Base-by-base conservation (phyloP, 179 eudicot species). In the Silene vulgaris region DNA sequence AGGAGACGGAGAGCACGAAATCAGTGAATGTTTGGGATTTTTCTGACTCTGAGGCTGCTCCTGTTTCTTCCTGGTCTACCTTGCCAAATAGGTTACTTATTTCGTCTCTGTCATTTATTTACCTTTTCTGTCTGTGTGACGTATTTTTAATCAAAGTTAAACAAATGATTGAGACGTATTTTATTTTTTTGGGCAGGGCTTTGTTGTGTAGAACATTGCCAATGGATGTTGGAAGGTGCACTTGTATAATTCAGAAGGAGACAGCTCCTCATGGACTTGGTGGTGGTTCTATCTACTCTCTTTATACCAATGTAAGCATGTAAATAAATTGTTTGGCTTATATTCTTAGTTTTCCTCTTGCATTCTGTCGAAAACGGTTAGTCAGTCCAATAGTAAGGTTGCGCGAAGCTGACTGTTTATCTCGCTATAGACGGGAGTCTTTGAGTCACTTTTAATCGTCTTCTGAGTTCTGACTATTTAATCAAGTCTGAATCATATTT, bases 1-100 rank as follows among this genome's bases (percentile, higher is more conserved):
- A 77, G 57, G 84, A 81, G 62, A 77, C 81, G 0, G 84, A 81
- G 40, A 87, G 80, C 23, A 76, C 84, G 0, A 86, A 81, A 70
- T 87, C 91, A 1, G 90, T 50, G 0, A 87, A 90, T 71, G 74
- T 91, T 69, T 92, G 98, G 97, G 96, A 92, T 76, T 86, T 82
- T 79, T 94, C 99, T 6, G 99, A 95, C 75, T 90, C 99, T 1
- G 99, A 95, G 77, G 86, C 99, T 82, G 99, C 97, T 48, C 99
- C 99, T 5, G 97, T 91, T 82, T 92, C 99, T n/a, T 89, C 97
- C 2, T 95, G 99, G 99, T 88, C 96, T 76, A 87, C 96, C 3
- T 62, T 95, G 79, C 96, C 99, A 19, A 95, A 92, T 29, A 87
- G 99, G 97, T 93, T 35, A 5, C 8, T 35, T 35, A 0, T 35